A percentile compares a stretch with the other conserved stretches of the same genome.
Conservation (phyloP, 495 filamentous ascomycete species). For the Xylaria nigripes region DNA sequence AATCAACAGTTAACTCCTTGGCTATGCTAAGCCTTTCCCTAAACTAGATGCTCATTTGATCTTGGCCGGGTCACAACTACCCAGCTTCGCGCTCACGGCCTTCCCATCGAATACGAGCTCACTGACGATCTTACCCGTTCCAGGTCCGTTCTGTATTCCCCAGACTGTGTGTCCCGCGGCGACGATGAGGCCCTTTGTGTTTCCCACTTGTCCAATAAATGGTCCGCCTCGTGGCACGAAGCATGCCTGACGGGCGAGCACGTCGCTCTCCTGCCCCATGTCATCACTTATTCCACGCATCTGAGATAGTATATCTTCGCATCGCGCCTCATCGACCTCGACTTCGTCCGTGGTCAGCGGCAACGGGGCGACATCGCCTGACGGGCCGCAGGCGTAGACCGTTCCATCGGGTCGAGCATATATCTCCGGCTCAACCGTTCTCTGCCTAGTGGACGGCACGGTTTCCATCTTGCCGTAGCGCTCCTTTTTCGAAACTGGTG, state of each 20-base stretch:
- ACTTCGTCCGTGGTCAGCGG: conserved; percentile 63
- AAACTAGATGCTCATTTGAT: conserved; percentile 17
- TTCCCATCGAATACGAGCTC: conserved; percentile 69
- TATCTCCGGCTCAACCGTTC: conserved; percentile 68
- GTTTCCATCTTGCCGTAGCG: conserved; percentile 25
- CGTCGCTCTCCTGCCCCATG: conserved; percentile 56
- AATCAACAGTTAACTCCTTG: neutral
- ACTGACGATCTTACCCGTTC: conserved; percentile 72
- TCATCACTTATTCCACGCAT: conserved; percentile 62
- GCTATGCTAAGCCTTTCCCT: neutral
- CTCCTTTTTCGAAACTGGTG: conserved; percentile 28
- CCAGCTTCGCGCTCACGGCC: conserved; percentile 54
- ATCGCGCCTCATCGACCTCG: conserved; percentile 58
- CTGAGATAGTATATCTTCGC: conserved; percentile 72
- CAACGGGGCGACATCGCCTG: conserved; percentile 60
- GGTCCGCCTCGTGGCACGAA: conserved; percentile 72
- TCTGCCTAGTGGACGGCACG: conserved; percentile 20
- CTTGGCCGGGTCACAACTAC: conserved; percentile 18
- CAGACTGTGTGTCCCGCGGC: conserved; percentile 83
- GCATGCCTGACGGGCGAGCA: conserved; percentile 69
- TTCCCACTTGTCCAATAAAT: conserved; percentile 59
- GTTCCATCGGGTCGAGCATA: conserved; percentile 79
- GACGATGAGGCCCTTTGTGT: conserved; percentile 60
- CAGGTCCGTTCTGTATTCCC: conserved; percentile 86
- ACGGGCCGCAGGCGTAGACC: conserved; percentile 70